Base-by-base conservation (phyloP, 768 basidiomycete genomes). In the Mycena capillaripes region DNA sequence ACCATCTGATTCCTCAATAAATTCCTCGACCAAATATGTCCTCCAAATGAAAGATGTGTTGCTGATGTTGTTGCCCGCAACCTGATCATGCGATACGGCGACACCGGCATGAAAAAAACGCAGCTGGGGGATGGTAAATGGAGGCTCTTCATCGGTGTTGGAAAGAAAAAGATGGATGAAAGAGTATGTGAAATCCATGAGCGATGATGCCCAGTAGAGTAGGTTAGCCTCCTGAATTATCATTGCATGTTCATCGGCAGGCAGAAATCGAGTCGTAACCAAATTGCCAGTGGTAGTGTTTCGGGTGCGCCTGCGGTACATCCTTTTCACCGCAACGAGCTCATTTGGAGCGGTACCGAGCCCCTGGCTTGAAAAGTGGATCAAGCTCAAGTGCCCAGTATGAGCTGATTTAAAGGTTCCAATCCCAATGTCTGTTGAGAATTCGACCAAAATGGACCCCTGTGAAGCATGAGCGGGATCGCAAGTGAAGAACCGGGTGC, bases 21-120 rank as follows among this genome's bases (percentile, higher is more conserved):
- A 56, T 46, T 77, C 75, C 44, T 78, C 74, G 11, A 78, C 10
- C 6, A 78, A 32, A 50, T 71, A 78, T 50, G 66, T 73, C 4
- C 58, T 25, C 8, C 34, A 36, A 8, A 62, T 36, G 2, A 21
- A 42, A 3, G 58, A 55, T 8, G 40, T 34, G 17, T 58, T 68
- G 2, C 4, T 17, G 14, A 48, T 29, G 19, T 48, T 66, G 29
- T 6, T 53, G 2, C 52, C 63, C 2, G 27, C 9, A 16, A 21
- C 50, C 21, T 50, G 56, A 14, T 68, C 57, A 32, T 69, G 57
- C 3, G 42, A 30, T 9, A 59, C 38, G 9, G 67, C 67, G 30
- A 59, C 57, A 23, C 58, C 67, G 1, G 57, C 67, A 29, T 58
- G 29, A 11, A 66, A 55, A 38, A 65, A 65, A 3, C 52, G 63